Conservation (phyloP, 176 grass and related monocot genomes). For the Paspalum notatum region DNA sequence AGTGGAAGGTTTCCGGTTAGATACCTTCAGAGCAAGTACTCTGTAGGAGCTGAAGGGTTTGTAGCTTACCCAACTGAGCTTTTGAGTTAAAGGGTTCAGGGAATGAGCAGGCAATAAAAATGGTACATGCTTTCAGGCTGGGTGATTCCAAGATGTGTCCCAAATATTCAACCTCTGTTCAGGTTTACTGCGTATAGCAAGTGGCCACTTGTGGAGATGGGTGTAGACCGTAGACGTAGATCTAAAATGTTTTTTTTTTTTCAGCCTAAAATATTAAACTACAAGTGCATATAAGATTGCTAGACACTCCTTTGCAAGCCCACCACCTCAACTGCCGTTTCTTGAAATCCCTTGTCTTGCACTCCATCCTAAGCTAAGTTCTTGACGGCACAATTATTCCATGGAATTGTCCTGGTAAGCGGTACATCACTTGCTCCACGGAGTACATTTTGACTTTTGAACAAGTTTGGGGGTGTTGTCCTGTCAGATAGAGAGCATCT, state of each 20-base stretch:
- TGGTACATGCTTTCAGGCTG: neutral
- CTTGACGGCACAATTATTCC: neutral
- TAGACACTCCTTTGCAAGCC: constrained; percentile 16
- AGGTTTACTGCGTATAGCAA: constrained; percentile 1
- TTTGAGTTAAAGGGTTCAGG: neutral
- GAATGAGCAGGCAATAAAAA: constrained; percentile 7
- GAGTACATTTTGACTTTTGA: constrained; percentile 30
- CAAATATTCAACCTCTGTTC: neutral
- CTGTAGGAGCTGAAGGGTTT: neutral
- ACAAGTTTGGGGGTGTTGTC: constrained; percentile 11
- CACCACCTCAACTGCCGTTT: constrained; percentile 36
- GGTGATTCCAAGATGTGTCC: neutral
- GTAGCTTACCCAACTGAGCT: neutral
- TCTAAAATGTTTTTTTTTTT: constrained; percentile 17
- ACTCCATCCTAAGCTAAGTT: constrained; percentile 27
- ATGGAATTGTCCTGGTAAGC: neutral
- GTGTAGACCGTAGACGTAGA: constrained; percentile 34
- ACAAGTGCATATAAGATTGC: constrained; percentile 5
- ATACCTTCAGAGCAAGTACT: neutral
- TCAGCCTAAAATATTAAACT: constrained; percentile 8
- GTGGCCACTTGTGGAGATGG: neutral
- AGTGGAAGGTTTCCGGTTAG: neutral
- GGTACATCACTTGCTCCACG: neutral
- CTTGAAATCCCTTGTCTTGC: constrained; percentile 39
- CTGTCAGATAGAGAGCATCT: neutral